Evolutionary conservation across 768 basidiomycete genomes (phyloP).

Genomic region (Auricularia sp.): DNA sequence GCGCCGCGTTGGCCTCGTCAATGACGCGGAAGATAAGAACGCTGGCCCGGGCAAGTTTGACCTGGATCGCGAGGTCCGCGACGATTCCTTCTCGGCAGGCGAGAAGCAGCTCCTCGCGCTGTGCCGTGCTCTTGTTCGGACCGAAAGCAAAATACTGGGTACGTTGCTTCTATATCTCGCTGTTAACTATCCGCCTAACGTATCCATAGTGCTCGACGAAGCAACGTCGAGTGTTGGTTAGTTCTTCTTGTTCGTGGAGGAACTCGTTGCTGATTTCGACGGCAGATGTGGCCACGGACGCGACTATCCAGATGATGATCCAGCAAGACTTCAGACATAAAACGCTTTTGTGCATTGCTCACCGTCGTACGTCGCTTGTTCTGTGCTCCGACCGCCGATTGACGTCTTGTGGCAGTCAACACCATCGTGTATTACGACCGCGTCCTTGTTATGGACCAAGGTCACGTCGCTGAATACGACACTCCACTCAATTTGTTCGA

Average conservation of each 20-base stretch:
- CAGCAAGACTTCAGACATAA: constrained; percentile 46
- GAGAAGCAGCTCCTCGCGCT: constrained; percentile 58
- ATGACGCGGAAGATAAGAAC: background rate
- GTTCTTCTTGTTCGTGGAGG: background rate
- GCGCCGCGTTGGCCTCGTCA: background rate
- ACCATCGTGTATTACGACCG: constrained; percentile 50
- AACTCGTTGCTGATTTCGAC: background rate
- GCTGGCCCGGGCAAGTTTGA: background rate
- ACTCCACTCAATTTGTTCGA: constrained; percentile 59
- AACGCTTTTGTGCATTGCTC: constrained; percentile 47
- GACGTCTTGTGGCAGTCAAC: background rate
- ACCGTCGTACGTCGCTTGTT: constrained; percentile 30
- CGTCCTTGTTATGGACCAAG: constrained; percentile 63
- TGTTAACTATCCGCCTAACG: constrained; percentile 29
- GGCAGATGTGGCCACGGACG: constrained; percentile 44
- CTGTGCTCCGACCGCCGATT: constrained; percentile 7
- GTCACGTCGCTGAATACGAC: constrained; percentile 62
- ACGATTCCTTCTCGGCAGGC: constrained; percentile 39
- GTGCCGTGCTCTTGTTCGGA: constrained; percentile 48
- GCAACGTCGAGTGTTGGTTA: constrained; percentile 44
- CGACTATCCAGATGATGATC: constrained; percentile 53
- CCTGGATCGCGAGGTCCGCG: background rate
- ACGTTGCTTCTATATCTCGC: background rate
- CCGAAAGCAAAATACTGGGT: constrained; percentile 42
- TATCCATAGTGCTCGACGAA: constrained; percentile 30